Base-by-base conservation (phyloP, 345 rosid genomes). In the Euclidium syriacum region DNA sequence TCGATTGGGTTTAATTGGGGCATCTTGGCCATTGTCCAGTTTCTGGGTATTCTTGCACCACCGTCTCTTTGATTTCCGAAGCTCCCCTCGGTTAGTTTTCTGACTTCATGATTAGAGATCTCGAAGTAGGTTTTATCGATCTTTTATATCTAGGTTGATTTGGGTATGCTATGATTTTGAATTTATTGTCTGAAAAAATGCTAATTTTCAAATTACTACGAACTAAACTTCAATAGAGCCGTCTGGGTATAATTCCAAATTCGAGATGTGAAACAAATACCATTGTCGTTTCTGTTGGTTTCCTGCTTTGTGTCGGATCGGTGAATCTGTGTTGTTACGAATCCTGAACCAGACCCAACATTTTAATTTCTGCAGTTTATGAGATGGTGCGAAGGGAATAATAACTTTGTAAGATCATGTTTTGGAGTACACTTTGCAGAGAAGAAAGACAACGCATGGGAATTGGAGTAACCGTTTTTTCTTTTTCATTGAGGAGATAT, bases 391-490 rank as follows among this genome's bases (percentile, higher is more conserved):
- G 67, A 41, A 64, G 44, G 38, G 52, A 68, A 7, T 5, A 27
- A 29, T 48, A 39, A 32, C 23, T 22, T 77, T 55, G 79, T 4
- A 3, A 67, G 70, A 77, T 75, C 30, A 84, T 83, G 88, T 52
- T 70, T 75, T 74, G 85, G 90, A 83, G 82, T 58, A 22, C 48
- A 70, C 32, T 64, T 72, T 69, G 68, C 40, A 70, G 72, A 71
- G 78, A 80, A 16, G 77, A 73, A 49, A 72, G 77, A 61, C 53
- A 65, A 52, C 73, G 71, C 61, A 78, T 78, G 51, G 89, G 90
- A 66, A 82, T 79, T 59, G 77, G 80, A 64, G 73, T 80, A 69
- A 75, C 81, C 58, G 62, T 73, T 52, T 63, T 75, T 77, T 61
- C 53, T 66, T 62, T 46, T 65, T 64, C 72, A 62, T 68, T 65